Evolutionary conservation across 192 early-diverging fungal species (phyloP).

Genomic region (Backusella luteola): DNA sequence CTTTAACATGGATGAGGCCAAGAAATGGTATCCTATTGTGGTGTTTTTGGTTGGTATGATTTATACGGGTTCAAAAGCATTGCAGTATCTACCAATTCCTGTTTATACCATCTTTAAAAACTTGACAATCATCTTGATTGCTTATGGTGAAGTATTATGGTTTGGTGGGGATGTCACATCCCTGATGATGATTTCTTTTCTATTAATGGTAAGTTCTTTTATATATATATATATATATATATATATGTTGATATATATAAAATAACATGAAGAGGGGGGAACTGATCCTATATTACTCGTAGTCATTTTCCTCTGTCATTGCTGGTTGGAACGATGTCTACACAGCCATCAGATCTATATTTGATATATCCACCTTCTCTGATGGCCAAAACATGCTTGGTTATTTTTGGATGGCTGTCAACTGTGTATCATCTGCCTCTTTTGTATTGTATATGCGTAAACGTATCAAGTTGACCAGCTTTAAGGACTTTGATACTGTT

Average conservation of each 20-base stretch:
- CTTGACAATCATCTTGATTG: conserved; percentile 93
- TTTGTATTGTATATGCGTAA: conserved; percentile 90
- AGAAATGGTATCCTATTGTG: conserved; percentile 80
- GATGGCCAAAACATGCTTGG: conserved; percentile 43
- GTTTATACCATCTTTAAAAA: conserved; percentile 98
- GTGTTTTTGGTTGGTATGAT: conserved; percentile 87
- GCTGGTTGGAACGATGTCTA: conserved; percentile 75
- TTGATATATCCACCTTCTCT: background rate
- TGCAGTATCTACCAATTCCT: conserved; percentile 88
- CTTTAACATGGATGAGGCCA: conserved; percentile 54
- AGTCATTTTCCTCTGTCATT: conserved; percentile 79
- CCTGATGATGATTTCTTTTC: conserved; percentile 77
- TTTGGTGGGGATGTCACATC: conserved; percentile 76
- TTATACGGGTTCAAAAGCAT: conserved; percentile 90
- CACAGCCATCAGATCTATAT: conserved; percentile 12
- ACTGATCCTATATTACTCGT: background rate
- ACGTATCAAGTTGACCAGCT: conserved; percentile 79
- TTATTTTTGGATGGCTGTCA: conserved; percentile 85
- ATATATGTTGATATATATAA: background rate
- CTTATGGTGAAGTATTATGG: conserved; percentile 84
- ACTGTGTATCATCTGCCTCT: conserved; percentile 84
- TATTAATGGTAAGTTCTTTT: conserved; percentile 59
- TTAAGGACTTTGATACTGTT: conserved; percentile 96
- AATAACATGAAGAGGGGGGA: background rate
- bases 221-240: background rate